A percentile compares a stretch with the other conserved stretches of the same genome.
Conservation (phyloP, 176 grass and related monocot genomes). For the Hordeum vulgare region MorexV3_pseudomolecules_assembly NC_058523.1:4149407-4149906, state of each 20-base stretch:
- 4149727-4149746: too few relatives aligned
- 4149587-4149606: constrained; percentile 88
- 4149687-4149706: constrained; percentile 10
- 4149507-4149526: too few relatives aligned
- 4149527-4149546: too few relatives aligned
- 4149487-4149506: too few relatives aligned
- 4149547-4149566: too few relatives aligned
- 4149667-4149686: constrained; percentile 30
- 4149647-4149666: constrained; percentile 48
- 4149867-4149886: too few relatives aligned
- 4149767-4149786: not conserved
- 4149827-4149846: not conserved
- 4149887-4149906: too few relatives aligned
- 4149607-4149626: constrained; percentile 82
- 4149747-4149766: not conserved
- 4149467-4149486: too few relatives aligned
- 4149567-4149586: constrained; percentile 70
- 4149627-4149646: constrained; percentile 54
- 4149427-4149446: too few relatives aligned
- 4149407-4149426: too few relatives aligned
- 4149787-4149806: not conserved
- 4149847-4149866: not conserved
- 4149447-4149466: too few relatives aligned
- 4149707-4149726: constrained; percentile 9
- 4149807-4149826: not conserved